phyloP scores from a whole-genome alignment of 2,329 filamentous ascomycete genomes.

The Aspergillus neotritici region DNA sequence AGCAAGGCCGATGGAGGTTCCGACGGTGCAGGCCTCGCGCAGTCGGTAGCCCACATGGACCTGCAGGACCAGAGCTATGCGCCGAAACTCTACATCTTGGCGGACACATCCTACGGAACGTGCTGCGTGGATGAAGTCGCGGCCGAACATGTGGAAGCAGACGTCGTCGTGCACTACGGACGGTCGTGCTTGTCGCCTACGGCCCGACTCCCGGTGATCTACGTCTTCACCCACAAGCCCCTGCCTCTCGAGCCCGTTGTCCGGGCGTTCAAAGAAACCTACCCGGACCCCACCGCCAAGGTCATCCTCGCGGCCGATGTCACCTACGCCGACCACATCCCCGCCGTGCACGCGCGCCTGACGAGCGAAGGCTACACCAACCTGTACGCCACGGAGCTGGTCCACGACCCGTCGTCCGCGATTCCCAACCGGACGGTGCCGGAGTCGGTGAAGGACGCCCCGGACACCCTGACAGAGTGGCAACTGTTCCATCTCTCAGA shows the following conservation, averaged over 20 bases:
- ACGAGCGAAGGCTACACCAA: slow-evolving; percentile 61
- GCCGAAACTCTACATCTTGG: slow-evolving; percentile 69
- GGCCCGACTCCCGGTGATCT: slow-evolving; percentile 76
- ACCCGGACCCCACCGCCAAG: slow-evolving; percentile 57
- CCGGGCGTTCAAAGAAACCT: slow-evolving; percentile 62
- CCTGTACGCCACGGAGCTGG: slow-evolving; percentile 63
- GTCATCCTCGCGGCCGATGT: slow-evolving; percentile 84
- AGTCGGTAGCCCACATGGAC: slow-evolving; percentile 24
- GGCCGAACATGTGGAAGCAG: slow-evolving; percentile 84
- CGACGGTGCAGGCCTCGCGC: slow-evolving; percentile 15
- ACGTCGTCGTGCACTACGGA: slow-evolving; percentile 92
- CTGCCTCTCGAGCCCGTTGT: slow-evolving; percentile 59
- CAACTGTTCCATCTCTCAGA: slow-evolving; percentile 79
- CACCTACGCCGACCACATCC: slow-evolving; percentile 73
- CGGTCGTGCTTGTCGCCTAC: slow-evolving; percentile 88
- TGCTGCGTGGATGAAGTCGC: slow-evolving; percentile 97
- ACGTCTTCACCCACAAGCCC: slow-evolving; percentile 74
- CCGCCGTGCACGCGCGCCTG: slow-evolving; percentile 52
- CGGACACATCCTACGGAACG: slow-evolving; percentile 92
- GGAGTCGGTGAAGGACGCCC: slow-evolving; percentile 39
- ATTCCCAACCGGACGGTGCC: slow-evolving; percentile 80
- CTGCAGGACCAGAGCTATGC: slow-evolving; percentile 21
- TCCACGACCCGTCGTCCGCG: slow-evolving; percentile 70
- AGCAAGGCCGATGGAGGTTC: slow-evolving; percentile 1
- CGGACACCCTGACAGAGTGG: slow-evolving; percentile 56